Evolutionary conservation across 2,329 filamentous ascomycete genomes (phyloP).

Genomic region (Escovopsis sp.): DNA sequence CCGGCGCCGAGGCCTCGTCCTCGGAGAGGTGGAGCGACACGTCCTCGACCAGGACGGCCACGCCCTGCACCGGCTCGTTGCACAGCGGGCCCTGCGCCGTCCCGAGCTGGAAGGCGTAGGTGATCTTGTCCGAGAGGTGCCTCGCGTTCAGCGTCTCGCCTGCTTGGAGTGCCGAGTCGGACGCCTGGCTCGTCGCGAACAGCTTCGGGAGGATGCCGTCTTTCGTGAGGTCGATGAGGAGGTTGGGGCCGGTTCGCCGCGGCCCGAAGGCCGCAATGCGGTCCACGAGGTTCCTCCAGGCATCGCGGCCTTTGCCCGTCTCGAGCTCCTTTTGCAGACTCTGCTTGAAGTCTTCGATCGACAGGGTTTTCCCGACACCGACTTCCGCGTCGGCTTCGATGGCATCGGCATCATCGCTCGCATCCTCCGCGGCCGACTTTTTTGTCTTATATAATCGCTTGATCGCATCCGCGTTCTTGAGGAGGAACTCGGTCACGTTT

Average conservation of each 20-base stretch:
- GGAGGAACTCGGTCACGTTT: constrained; percentile 69
- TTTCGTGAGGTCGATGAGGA: constrained; percentile 72
- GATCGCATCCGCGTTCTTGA: constrained; percentile 65
- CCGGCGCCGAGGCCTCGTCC: constrained; percentile 33
- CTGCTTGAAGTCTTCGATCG: constrained; percentile 60
- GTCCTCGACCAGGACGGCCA: constrained; percentile 81
- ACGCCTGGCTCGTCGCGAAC: constrained; percentile 30
- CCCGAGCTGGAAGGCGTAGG: constrained; percentile 87
- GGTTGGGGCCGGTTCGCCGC: constrained; percentile 68
- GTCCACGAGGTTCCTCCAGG: constrained; percentile 62
- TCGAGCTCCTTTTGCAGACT: constrained; percentile 57
- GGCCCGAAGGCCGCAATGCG: constrained; percentile 86
- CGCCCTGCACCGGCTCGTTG: constrained; percentile 81
- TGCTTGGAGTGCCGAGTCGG: constrained; percentile 21
- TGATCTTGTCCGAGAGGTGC: constrained; percentile 78
- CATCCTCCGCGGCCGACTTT: constrained; percentile 25
- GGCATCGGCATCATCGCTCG: constrained; percentile 14
- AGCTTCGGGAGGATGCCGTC: constrained; percentile 58
- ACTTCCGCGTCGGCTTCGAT: constrained; percentile 43
- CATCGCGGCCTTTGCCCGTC: constrained; percentile 55
- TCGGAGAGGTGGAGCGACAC: constrained; percentile 45
- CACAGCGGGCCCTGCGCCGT: constrained; percentile 82
- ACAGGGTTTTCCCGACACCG: constrained; percentile 46
- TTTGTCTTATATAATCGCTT: constrained; percentile 64
- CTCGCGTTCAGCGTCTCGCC: constrained; percentile 40